Evolutionary conservation across 2,329 filamentous ascomycete species (phyloP).

Genomic region (Trichophyton benhamiae): DNA sequence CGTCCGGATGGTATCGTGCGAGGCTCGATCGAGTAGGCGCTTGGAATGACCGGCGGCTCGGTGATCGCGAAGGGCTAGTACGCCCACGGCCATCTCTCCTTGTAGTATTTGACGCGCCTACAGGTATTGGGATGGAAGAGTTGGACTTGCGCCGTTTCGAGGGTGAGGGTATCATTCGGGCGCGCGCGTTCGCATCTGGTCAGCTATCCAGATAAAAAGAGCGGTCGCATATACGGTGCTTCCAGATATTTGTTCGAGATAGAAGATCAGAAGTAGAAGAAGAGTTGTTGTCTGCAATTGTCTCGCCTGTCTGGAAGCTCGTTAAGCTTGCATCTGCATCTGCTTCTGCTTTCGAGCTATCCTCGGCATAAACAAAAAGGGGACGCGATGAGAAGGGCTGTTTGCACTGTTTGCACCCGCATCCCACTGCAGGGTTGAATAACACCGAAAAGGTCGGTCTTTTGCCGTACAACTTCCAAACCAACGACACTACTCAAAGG

Average conservation of each 20-base stretch:
- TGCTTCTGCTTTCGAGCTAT: not conserved
- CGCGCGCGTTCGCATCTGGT: constrained; percentile 7
- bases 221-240: not conserved
- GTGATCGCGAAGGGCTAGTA: constrained; percentile 19
- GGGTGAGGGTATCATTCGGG: constrained; percentile 40
- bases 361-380: not conserved
- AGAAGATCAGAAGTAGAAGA: not conserved
- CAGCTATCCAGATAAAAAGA: not conserved
- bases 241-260: not conserved
- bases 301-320: not conserved
- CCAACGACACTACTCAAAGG: not conserved
- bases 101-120: constrained; percentile 30
- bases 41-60: constrained; percentile 46
- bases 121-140: constrained; percentile 37
- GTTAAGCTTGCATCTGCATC: not conserved
- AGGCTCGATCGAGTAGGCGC: constrained; percentile 57
- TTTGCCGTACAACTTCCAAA: not conserved
- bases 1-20: constrained; percentile 48
- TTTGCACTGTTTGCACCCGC: constrained; percentile 5
- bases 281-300: not conserved
- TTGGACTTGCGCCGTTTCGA: constrained; percentile 54
- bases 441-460: not conserved
- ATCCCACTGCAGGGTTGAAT: not conserved
- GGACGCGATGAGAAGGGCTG: not conserved
- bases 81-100: constrained; percentile 16